Evolutionary conservation across 768 basidiomycete genomes (phyloP), one percentile per base, ranked within the genome.

Genomic region (Pleurotus ostreatus): DNA sequence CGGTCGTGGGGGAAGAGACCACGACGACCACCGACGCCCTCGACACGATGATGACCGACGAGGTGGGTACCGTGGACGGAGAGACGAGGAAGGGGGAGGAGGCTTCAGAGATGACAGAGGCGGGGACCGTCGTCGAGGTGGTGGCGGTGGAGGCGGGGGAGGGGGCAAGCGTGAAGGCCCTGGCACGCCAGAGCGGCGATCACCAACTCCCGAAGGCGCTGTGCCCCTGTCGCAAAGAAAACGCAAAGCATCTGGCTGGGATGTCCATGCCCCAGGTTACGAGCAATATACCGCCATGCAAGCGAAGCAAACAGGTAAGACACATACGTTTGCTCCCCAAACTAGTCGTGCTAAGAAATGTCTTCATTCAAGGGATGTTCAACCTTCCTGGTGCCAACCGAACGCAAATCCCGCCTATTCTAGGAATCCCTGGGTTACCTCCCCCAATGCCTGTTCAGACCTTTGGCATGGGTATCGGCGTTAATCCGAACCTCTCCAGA

Each of bases 331-430:
- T 49, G 41, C 55, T 57, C 59, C 30, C 60, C 61, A 20, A 58
- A 12, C 45, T 7, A 7, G 23, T 13, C 41, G 7, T 59, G 18
- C 51, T 30, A 30, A 37, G 26, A 15, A 47, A 34, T 39, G 20
- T 56, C 25, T 22, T 54, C 43, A 65, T 52, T 59, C 13, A 63
- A 93, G 96, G 97, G 59, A 79, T 97, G 59, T 98, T 98, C 80
- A 95, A 96, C 66, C 85, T 98, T 54, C 97, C 97, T 44, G 94
- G 95, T 46, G 92, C 90, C 58, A 97, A 96, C 68, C 81, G 94
- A 49, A 92, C 89, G 20, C 91, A 93, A 66, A 87, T 88, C 63
- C 88, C 86, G 5, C 88, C 89, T 30, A 92, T 92, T 60, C 76
- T 92, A 37, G 84, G 85, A 12, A 88, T 91, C 59, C 84, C 92